Evolutionary conservation across 345 rosid species (phyloP).

Genomic region (Salix exigua): DNA sequence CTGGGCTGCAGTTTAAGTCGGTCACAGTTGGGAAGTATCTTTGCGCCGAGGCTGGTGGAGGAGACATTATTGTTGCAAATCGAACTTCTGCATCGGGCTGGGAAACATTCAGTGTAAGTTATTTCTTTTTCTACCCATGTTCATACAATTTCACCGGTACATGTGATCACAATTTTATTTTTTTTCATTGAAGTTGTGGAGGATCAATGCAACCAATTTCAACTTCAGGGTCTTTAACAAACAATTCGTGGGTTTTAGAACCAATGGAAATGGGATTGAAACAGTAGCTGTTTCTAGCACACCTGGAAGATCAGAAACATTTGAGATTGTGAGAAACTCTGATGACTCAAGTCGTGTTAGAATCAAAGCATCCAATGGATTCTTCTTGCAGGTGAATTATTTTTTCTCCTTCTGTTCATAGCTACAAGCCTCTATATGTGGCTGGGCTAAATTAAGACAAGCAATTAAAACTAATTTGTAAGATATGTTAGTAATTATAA

Average conservation of each 20-base stretch:
- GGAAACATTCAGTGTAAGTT: slow-evolving; percentile 54
- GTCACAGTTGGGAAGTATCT: slow-evolving; percentile 53
- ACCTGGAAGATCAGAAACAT: slow-evolving; percentile 27
- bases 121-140: no score
- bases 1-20: slow-evolving; percentile 49
- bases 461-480: no score
- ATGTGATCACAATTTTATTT: not conserved
- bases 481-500: no score
- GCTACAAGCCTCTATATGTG: not conserved
- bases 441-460: not conserved
- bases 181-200: slow-evolving; percentile 43
- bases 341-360: slow-evolving; percentile 34
- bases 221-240: slow-evolving; percentile 47
- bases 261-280: slow-evolving; percentile 22
- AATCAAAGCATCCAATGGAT: slow-evolving; percentile 51
- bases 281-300: slow-evolving; percentile 34
- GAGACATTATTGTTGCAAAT: slow-evolving; percentile 50
- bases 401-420: not conserved
- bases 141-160: no score
- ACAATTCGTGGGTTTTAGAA: slow-evolving; percentile 43
- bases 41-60: slow-evolving; percentile 54
- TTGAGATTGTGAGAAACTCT: slow-evolving; percentile 44
- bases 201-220: slow-evolving; percentile 42
- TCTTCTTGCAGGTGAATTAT: slow-evolving; percentile 41
- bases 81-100: slow-evolving; percentile 45